phyloP scores from a whole-genome alignment of 768 basidiomycete genomes.

The Mycena galericulata region DNA sequence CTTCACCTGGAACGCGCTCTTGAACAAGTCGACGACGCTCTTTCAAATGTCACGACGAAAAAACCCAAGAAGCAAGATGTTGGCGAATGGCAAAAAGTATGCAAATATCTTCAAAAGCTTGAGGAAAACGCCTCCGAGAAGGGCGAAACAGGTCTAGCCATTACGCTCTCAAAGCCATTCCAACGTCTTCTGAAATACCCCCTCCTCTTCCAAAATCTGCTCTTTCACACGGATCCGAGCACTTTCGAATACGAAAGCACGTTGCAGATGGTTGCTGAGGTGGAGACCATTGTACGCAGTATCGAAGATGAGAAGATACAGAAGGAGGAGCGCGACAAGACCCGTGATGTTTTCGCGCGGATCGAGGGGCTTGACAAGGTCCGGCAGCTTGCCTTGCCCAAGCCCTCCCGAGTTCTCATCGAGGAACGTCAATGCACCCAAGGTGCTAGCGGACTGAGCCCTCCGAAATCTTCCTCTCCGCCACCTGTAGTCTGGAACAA shows the following conservation, averaged over 20 bases:
- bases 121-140: conserved; percentile 86
- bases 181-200: conserved; percentile 97
- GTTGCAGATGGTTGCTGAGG: conserved; percentile 95
- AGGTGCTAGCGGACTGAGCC: conserved; percentile 46
- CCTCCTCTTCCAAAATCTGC: conserved; percentile 95
- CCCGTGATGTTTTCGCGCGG: conserved; percentile 93
- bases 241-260: conserved; percentile 98
- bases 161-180: conserved; percentile 96
- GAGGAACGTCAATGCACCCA: conserved; percentile 74
- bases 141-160: conserved; percentile 94
- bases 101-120: conserved; percentile 77
- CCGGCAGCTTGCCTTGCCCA: conserved; percentile 91
- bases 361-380: conserved; percentile 97
- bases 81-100: conserved; percentile 82
- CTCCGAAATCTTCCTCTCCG: conserved; percentile 54
- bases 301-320: conserved; percentile 99
- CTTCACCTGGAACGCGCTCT: conserved; percentile 94
- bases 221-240: conserved; percentile 97
- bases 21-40: conserved; percentile 85
- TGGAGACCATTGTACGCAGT: conserved; percentile 94
- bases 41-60: conserved; percentile 74
- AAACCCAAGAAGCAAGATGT: conserved; percentile 87
- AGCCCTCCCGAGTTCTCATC: conserved; percentile 88
- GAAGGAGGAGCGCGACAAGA: conserved; percentile 95
- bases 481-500: conserved; percentile 62